Evolutionary conservation across 1,284 basidiomycete genomes (phyloP).

Genomic region (Tilletia caries): DNA sequence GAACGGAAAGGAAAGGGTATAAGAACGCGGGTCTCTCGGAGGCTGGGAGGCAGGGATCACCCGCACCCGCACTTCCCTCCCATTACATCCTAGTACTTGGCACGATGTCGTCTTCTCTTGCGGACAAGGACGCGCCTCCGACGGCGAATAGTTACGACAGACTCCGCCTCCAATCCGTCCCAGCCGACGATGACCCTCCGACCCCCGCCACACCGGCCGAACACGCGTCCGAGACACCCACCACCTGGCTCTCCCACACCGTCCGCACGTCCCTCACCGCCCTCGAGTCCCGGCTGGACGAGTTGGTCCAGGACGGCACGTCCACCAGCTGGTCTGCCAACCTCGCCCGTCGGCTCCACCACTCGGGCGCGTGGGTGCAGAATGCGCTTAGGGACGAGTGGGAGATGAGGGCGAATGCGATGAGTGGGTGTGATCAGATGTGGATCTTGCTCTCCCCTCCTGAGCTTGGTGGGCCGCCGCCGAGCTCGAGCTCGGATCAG

Average conservation of each 20-base stretch:
- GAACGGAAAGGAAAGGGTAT: too few relatives aligned
- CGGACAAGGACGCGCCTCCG: too few relatives aligned
- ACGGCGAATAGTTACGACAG: too few relatives aligned
- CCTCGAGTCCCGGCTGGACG: background rate
- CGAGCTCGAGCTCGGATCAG: background rate
- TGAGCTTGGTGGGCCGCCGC: background rate
- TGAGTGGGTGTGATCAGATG: background rate
- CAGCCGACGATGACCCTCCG: background rate
- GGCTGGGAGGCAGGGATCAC: too few relatives aligned
- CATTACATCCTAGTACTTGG: too few relatives aligned
- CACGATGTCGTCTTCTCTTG: too few relatives aligned
- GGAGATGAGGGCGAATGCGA: background rate
- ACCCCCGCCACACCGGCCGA: background rate
- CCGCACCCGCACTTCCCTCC: too few relatives aligned
- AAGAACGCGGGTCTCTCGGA: too few relatives aligned
- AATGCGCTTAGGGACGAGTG: background rate
- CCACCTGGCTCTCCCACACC: background rate
- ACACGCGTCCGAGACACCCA: background rate
- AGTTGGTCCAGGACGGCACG: background rate
- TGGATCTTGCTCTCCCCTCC: conserved; percentile 12
- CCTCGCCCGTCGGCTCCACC: background rate
- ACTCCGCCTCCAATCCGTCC: too few relatives aligned
- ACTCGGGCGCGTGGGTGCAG: background rate
- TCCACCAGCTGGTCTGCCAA: background rate
- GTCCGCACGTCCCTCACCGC: background rate